These are phyloP conservation scores for Cytospora piceae DNA, from an alignment of 2,329 filamentous ascomycete genomes.

Conservation along the genomic window DNA sequence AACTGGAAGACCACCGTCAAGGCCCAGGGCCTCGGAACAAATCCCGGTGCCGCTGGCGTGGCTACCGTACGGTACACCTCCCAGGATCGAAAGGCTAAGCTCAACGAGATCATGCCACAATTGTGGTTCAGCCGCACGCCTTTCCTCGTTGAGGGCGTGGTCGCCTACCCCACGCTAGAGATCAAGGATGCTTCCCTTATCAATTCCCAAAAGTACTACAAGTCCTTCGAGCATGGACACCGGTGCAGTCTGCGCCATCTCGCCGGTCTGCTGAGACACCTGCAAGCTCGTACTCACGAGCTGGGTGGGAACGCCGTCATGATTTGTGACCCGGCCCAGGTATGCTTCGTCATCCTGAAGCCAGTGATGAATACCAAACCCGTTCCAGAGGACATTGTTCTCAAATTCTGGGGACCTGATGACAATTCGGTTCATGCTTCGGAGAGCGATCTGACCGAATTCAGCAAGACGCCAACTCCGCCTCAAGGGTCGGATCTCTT, in stretches of 20 bases:
- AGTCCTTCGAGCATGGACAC: slow-evolving; percentile 13
- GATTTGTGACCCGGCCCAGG: slow-evolving; percentile 15
- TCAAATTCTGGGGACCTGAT: slow-evolving; percentile 19
- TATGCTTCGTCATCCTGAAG: slow-evolving; percentile 14
- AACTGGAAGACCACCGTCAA: slow-evolving; percentile 16
- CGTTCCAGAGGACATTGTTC: slow-evolving; percentile 8
- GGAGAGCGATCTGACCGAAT: slow-evolving; percentile 11
- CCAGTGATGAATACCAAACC: slow-evolving; percentile 4
- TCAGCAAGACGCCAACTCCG: slow-evolving; percentile 16
- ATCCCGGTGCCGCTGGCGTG: neutral
- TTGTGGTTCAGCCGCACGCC: slow-evolving; percentile 27
- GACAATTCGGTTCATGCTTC: neutral
- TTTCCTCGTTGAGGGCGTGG: slow-evolving; percentile 21
- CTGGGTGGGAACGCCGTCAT: slow-evolving; percentile 15
- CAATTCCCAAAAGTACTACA: neutral
- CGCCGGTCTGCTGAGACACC: slow-evolving; percentile 8
- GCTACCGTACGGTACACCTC: slow-evolving; percentile 6
- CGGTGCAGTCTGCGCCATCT: slow-evolving; percentile 13
- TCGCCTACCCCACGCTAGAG: neutral
- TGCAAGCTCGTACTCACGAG: slow-evolving; percentile 12
- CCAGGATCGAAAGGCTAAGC: neutral
- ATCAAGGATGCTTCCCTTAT: slow-evolving; percentile 6
- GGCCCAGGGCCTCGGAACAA: slow-evolving; percentile 9
- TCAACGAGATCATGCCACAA: slow-evolving; percentile 3
- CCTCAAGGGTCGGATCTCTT: neutral